Percentiles rank a stretch among this genome's conserved stretches.
Conservation (phyloP, 2,329 filamentous ascomycete genomes). For the Amesomyces nigricolor region DNA sequence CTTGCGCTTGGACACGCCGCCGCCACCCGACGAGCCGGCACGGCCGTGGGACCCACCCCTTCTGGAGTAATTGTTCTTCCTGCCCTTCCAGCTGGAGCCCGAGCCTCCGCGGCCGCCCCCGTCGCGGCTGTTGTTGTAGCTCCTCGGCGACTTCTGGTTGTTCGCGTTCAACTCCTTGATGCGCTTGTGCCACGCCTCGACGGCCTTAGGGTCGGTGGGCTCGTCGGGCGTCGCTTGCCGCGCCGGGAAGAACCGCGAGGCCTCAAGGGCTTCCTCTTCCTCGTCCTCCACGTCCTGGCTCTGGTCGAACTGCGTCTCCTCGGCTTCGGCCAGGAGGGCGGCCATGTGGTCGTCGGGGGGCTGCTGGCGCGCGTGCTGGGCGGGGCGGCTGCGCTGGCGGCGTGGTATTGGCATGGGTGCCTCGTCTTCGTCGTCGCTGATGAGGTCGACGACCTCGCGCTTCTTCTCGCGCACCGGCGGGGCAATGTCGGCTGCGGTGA, state of each 20-base stretch:
- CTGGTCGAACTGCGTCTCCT: conserved; percentile 26
- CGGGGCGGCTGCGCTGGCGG: too few species aligned
- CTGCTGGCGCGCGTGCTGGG: too few species aligned
- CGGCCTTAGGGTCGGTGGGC: conserved; percentile 1
- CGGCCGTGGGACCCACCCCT: conserved; percentile 8
- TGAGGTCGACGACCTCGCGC: conserved; percentile 49
- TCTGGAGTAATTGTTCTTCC: conserved; percentile 10
- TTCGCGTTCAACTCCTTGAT: conserved; percentile 24
- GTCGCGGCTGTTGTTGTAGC: neutral
- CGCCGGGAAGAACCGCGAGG: conserved; percentile 45
- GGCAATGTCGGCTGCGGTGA: conserved; percentile 14
- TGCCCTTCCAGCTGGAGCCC: conserved; percentile 19
- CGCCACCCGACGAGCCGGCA: conserved; percentile 19
- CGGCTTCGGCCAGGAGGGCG: neutral
- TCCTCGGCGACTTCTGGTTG: neutral
- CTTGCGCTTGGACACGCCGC: conserved; percentile 24
- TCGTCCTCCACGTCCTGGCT: conserved; percentile 27
- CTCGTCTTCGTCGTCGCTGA: conserved; percentile 33
- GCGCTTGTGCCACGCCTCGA: conserved; percentile 28
- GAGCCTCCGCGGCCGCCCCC: conserved; percentile 3
- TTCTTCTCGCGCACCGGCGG: conserved; percentile 19
- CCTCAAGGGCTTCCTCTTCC: conserved; percentile 30
- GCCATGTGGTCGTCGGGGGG: too few species aligned
- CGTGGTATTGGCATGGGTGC: too few species aligned
- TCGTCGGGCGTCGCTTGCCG: neutral